A percentile compares a stretch with the other conserved stretches of the same genome.
phyloP scores from a whole-genome alignment of 83 land plant genomes.

The Diphasiastrum complanatum region DNA sequence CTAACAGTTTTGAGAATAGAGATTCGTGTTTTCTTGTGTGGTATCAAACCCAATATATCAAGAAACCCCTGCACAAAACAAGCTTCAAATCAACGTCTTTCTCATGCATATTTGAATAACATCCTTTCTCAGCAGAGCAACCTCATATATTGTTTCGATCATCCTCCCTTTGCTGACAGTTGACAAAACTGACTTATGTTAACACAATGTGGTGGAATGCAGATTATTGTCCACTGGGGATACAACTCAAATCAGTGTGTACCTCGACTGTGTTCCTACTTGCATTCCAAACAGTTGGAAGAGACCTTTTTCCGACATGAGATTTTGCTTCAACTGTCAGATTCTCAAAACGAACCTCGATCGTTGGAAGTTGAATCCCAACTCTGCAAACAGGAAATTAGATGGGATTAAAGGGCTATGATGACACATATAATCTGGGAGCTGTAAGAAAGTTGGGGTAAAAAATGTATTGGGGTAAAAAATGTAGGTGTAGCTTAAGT shows the following conservation, averaged over 20 bases:
- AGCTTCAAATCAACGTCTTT: not conserved
- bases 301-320: slow-evolving; percentile 51
- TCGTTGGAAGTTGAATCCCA: slow-evolving; percentile 63
- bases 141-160: too few relatives aligned
- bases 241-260: slow-evolving; percentile 27
- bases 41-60: slow-evolving; percentile 5
- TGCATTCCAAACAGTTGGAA: slow-evolving; percentile 59
- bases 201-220: slow-evolving; percentile 44
- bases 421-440: not conserved
- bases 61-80: slow-evolving; percentile 1
- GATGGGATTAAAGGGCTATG: not conserved
- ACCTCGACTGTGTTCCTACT: slow-evolving; percentile 42
- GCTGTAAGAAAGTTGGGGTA: not conserved
- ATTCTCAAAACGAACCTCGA: slow-evolving; percentile 63
- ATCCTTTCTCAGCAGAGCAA: too few relatives aligned
- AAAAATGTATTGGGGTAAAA: not conserved
- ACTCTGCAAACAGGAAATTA: slow-evolving; percentile 45
- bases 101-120: too few relatives aligned
- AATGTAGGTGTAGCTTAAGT: too few relatives aligned
- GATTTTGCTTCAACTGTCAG: slow-evolving; percentile 62
- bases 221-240: slow-evolving; percentile 32
- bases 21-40: slow-evolving; percentile 13
- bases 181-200: slow-evolving; percentile 22
- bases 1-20: slow-evolving; percentile 38
- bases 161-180: too few relatives aligned